Evolutionary conservation across 2,329 filamentous ascomycete species (phyloP), one percentile per base, ranked within the genome.

Genomic region (Colletotrichum sidae): DNA sequence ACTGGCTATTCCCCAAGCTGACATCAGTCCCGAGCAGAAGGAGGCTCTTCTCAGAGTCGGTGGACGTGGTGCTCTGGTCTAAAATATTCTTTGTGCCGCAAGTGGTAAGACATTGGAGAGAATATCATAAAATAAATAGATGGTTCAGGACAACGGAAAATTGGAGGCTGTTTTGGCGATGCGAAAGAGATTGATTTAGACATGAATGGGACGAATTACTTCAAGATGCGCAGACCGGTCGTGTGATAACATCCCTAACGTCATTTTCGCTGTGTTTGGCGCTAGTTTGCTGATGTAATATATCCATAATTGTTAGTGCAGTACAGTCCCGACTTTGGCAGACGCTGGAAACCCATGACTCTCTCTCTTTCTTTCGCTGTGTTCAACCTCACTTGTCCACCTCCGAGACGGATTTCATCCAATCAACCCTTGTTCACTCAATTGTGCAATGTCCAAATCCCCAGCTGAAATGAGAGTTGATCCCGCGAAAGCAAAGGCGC

Each of bases 401-500:
- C 9, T 10, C 6, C 13, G 9, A 41, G 13, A 3, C 38, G 38
- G 6, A 41, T 6, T 6, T 41, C 38, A 13, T 41, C 38, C 38
- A 41, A 41, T 41, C 13, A 45, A 44, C 34, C 11, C 13, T 9
- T 42, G 15, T 42, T 51, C 39, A 25, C 25, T 25, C 25, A 25
- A 25, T 3, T 25, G 25, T 67, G 61, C 55, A 50, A 69, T 69
- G 67, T 62, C 65, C 39, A 65, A 68, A 37, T 39, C 59, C 51
- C 54, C 62, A 39, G 44, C 67, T 15, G 80, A 85, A 65, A 91
- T 91, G 87, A 87, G 86, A 72, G 80, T 91, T 68, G 83, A 90
- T 69, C 82, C 87, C 1, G 74, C 83, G 57, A 86, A 91, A 76
- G 88, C 90, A 49, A 83, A 86, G 65, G 81, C 83, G 60, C 87